These are phyloP conservation scores for Camelina neglecta DNA, from an alignment of 345 rosid genomes.

Conservation along the genomic window DNA sequence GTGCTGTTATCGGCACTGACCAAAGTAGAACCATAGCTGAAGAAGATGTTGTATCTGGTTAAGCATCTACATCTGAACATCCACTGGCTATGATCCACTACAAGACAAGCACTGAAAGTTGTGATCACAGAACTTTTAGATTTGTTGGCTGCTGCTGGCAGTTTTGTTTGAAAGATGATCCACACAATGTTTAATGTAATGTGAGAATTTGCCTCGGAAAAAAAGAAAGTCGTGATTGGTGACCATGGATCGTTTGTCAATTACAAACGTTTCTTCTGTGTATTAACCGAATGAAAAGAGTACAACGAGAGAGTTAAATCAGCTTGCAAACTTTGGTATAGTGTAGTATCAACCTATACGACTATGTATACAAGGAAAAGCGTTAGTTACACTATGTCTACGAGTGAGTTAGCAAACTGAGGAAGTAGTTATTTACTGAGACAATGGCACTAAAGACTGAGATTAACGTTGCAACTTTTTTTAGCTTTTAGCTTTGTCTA, in stretches of 20 bases:
- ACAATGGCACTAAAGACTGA: background rate
- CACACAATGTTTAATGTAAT: slow-evolving; percentile 7
- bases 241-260: background rate
- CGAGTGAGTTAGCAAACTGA: too few relatives aligned
- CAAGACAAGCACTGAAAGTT: slow-evolving; percentile 9
- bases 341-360: too few relatives aligned
- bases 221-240: background rate
- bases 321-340: background rate
- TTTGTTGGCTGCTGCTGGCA: slow-evolving; percentile 9
- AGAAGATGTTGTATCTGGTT: background rate
- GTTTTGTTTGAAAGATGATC: slow-evolving; percentile 12
- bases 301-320: background rate
- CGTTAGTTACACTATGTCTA: too few relatives aligned
- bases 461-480: slow-evolving; percentile 14
- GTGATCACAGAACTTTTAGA: slow-evolving; percentile 5
- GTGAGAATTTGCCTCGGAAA: background rate
- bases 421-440: background rate
- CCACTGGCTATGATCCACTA: background rate
- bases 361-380: too few relatives aligned
- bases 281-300: background rate
- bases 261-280: background rate
- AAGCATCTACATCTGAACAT: background rate
- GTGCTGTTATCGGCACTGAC: slow-evolving; percentile 49
- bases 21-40: slow-evolving; percentile 31
- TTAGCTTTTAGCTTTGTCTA: slow-evolving; percentile 43